Base-by-base conservation (phyloP, 1,139 yeast species). In the Kurtzmaniella quercitrusa region DNA sequence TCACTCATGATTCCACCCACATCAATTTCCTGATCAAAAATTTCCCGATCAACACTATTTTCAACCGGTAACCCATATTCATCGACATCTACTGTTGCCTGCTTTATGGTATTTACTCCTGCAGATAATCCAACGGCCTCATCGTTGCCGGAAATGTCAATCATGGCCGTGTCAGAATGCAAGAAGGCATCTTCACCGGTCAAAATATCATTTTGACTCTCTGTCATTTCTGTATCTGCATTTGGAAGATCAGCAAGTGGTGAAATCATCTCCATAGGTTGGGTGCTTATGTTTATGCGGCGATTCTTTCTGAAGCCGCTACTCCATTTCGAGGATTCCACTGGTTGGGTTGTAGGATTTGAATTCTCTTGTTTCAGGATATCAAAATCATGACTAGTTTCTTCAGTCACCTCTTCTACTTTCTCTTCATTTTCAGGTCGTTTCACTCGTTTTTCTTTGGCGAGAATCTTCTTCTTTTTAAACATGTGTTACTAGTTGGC, bases 381-480 rank as follows among this genome's bases (percentile, higher is more conserved):
- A n/a, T n/a, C n/a, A n/a, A n/a, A n/a, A n/a, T n/a, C n/a, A n/a
- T n/a, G n/a, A n/a, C n/a, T n/a, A n/a, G n/a, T n/a, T n/a, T n/a
- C n/a, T n/a, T n/a, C n/a, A n/a, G n/a, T n/a, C n/a, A n/a, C n/a
- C n/a, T n/a, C n/a, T n/a, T n/a, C n/a, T n/a, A n/a, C n/a, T n/a
- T n/a, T n/a, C n/a, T n/a, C n/a, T n/a, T n/a, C n/a, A n/a, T n/a
- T n/a, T n/a, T n/a, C n/a, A n/a, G n/a, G n/a, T n/a, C n/a, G n/a
- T n/a, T n/a, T n/a, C n/a, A n/a, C n/a, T n/a, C n/a, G n/a, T 34
- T n/a, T 43, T 14, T 26, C 38, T 23, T 39, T 39, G 12, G 33
- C 38, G 5, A 40, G 30, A 4, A 42, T 28, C 18, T 34, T 42
- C 45, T 54, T 55, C 50, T 47, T 50, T 43, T 54, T 55, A 50